Evolutionary conservation across 768 basidiomycete genomes (phyloP).

Genomic region (Ramaria sp.): DNA sequence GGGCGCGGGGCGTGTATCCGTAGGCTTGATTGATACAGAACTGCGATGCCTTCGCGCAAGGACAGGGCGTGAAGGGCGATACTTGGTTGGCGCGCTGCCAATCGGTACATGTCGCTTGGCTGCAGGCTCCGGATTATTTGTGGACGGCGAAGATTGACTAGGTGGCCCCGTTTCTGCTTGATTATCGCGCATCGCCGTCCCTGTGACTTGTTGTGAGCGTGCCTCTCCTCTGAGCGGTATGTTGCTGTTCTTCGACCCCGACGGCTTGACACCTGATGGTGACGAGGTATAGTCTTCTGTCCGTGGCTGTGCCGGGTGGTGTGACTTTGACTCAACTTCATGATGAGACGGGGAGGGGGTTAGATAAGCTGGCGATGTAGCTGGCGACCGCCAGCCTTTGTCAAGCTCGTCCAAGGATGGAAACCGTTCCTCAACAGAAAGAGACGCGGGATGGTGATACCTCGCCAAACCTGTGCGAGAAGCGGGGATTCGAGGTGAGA

Average conservation of each 20-base stretch:
- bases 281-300: background rate
- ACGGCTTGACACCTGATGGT: background rate
- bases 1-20: conserved; percentile 14
- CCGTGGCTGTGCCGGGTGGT: background rate
- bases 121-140: background rate
- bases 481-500: conserved; percentile 19
- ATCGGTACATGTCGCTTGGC: conserved; percentile 1
- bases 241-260: background rate
- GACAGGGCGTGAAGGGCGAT: conserved; percentile 27
- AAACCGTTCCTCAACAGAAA: conserved; percentile 60
- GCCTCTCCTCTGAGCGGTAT: conserved; percentile 27
- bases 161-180: background rate
- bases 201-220: conserved; percentile 49
- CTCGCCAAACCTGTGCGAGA: conserved; percentile 11
- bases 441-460: conserved; percentile 15
- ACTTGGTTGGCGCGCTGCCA: conserved; percentile 6
- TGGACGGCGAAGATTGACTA: background rate
- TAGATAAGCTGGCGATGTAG: conserved; percentile 6
- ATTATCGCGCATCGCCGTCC: conserved; percentile 37
- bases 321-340: background rate
- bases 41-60: conserved; percentile 40
- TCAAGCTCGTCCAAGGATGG: conserved; percentile 84
- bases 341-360: conserved; percentile 12
- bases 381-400: conserved; percentile 32
- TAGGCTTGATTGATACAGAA: conserved; percentile 35